A percentile compares a stretch with the other conserved stretches of the same genome.
These are phyloP conservation scores for Colletotrichum sp. DNA, from an alignment of 2,329 filamentous ascomycete genomes.

Conservation along the genomic window DNA sequence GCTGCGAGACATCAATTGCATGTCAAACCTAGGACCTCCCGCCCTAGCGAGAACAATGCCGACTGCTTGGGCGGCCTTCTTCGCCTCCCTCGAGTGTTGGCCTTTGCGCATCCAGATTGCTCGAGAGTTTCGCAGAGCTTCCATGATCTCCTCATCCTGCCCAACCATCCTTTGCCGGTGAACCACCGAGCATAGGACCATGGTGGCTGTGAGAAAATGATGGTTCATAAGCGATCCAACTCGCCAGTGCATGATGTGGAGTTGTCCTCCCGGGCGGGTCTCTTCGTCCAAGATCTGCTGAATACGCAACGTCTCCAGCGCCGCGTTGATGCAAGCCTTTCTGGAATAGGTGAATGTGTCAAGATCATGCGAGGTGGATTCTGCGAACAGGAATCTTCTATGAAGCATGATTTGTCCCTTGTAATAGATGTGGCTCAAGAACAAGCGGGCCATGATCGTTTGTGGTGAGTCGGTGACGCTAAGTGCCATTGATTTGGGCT, in stretches of 20 bases:
- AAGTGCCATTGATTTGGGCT: slow-evolving; percentile 17
- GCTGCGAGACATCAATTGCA: background rate
- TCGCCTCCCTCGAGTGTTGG: background rate
- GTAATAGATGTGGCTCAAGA: slow-evolving; percentile 30
- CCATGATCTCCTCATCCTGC: background rate
- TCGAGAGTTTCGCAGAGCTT: background rate
- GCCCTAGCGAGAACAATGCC: slow-evolving; percentile 1
- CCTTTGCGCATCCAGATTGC: background rate
- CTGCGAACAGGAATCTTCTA: slow-evolving; percentile 26
- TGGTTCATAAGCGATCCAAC: slow-evolving; percentile 21
- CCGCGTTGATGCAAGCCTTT: slow-evolving; percentile 25
- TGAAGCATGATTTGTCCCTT: slow-evolving; percentile 36
- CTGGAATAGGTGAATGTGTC: slow-evolving; percentile 30
- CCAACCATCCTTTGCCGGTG: background rate
- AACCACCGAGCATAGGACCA: slow-evolving; percentile 23
- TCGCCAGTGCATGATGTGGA: slow-evolving; percentile 21
- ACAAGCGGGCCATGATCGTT: slow-evolving; percentile 30
- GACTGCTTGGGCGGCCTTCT: background rate
- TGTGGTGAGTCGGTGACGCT: slow-evolving; percentile 28
- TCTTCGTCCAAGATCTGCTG: slow-evolving; percentile 30
- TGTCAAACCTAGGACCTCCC: background rate
- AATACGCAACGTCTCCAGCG: slow-evolving; percentile 25
- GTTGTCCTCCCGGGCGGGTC: slow-evolving; percentile 23
- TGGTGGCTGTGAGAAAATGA: slow-evolving; percentile 28
- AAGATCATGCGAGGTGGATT: background rate